These are phyloP conservation scores for Aciculosporium take DNA, from an alignment of 2,329 filamentous ascomycete genomes.

Conservation along the genomic window DNA sequence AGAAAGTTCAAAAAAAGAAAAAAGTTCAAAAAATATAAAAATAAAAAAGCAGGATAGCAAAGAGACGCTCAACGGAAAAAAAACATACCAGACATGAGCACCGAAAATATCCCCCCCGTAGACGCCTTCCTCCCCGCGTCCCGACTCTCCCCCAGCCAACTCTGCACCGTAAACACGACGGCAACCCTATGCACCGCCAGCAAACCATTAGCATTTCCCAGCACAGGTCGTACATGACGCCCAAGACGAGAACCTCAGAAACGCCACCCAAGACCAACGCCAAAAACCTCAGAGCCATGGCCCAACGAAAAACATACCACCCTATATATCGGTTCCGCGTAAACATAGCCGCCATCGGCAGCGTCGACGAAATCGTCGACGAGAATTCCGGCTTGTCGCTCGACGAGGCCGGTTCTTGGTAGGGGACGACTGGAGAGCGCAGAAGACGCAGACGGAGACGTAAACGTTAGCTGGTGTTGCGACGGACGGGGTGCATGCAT, in stretches of 20 bases:
- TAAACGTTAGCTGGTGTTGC: too few species aligned
- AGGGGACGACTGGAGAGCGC: slow-evolving; percentile 61
- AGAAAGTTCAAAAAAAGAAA: background rate
- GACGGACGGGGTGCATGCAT: too few species aligned
- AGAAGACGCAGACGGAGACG: background rate
- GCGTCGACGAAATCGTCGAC: slow-evolving; percentile 57
- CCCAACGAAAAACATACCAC: slow-evolving; percentile 31
- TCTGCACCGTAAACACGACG: slow-evolving; percentile 60
- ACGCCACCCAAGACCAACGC: too few species aligned
- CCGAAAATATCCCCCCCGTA: slow-evolving; percentile 57
- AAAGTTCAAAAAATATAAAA: background rate
- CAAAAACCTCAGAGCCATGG: background rate
- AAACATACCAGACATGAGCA: slow-evolving; percentile 60
- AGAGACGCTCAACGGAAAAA: background rate
- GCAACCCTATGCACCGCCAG: slow-evolving; percentile 40
- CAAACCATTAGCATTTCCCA: background rate
- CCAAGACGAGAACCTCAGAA: too few species aligned
- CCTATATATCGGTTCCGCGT: slow-evolving; percentile 72
- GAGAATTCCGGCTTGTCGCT: slow-evolving; percentile 54
- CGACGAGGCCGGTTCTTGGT: slow-evolving; percentile 58
- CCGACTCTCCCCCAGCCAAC: slow-evolving; percentile 63
- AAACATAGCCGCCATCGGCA: slow-evolving; percentile 95
- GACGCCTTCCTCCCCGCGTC: slow-evolving; percentile 47
- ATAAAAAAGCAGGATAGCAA: background rate
- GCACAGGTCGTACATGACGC: too few species aligned